Evolutionary conservation across 2,329 filamentous ascomycete species (phyloP).

Genomic region (Cladophialophora exuberans): DNA sequence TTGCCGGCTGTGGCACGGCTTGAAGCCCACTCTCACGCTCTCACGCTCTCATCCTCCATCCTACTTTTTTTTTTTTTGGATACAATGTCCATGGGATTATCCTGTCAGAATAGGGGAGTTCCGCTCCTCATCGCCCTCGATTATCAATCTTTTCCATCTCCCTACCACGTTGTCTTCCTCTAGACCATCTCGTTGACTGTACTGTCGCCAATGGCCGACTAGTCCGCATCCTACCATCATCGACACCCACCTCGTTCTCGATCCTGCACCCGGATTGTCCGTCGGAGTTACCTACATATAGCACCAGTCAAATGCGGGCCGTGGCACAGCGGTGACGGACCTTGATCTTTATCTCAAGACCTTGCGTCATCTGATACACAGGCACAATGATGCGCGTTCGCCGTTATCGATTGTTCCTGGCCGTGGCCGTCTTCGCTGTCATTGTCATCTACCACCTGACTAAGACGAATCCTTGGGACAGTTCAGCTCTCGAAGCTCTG

Average conservation of each 20-base stretch:
- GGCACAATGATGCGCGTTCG: constrained; percentile 51
- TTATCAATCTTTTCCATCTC: background rate
- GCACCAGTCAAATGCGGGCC: constrained; percentile 17
- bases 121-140: background rate
- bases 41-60: background rate
- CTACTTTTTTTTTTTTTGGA: background rate
- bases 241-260: background rate
- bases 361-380: background rate
- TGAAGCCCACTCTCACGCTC: no score
- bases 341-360: background rate
- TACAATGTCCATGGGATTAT: no score
- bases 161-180: background rate
- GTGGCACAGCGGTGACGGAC: background rate
- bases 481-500: constrained; percentile 19
- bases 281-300: background rate
- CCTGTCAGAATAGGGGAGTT: constrained; percentile 3
- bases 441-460: constrained; percentile 57
- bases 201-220: background rate
- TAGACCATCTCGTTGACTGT: background rate
- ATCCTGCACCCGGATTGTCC: background rate
- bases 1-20: no score
- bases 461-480: constrained; percentile 46
- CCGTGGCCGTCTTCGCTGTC: constrained; percentile 48
- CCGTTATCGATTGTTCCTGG: constrained; percentile 51
- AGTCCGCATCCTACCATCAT: background rate